Base-by-base conservation (phyloP, 176 grass and related monocot genomes). In the Bromus sterilis region DNA sequence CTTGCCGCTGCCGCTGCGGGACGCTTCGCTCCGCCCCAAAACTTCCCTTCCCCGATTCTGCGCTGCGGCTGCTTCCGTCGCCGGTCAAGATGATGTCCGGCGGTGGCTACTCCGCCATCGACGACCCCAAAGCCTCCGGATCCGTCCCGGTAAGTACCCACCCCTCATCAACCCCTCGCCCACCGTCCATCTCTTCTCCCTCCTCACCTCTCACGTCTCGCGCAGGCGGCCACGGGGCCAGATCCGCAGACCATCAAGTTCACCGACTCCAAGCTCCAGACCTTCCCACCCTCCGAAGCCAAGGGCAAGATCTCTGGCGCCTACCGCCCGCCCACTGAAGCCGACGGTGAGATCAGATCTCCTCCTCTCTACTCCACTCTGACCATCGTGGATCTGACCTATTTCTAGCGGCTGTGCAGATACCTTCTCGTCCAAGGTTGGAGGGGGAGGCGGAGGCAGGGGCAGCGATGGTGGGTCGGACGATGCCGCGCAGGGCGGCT, bases 271-370 rank as follows among this genome's bases (percentile, higher is more conserved):
- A 94, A 90, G 80, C 91, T 99, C 48, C 93, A 99, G 87, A 99
- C 87, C 35, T 99, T 99, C 86, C 87, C 97, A 49, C 89, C 97
- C 23, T 88, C 91, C 53, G 91, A 96, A 24, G 74, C 89, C 67
- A 82, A 88, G 91, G 91, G 97, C 72, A 99, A 99, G 89, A 94
- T 99, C 85, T 86, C 90, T 61, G 86, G 85, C 74, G 88, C 87
- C 72, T 96, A 93, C 91, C 97, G 93, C 42, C 93, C 93, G 66
- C 97, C 97, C 82, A 87, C 86, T 43, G 97, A 99, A 86, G 91
- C 93, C 10, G 97, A 99, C 32, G 97, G 97, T 99, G 62, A 89
- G 76, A 90, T 87, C 91, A 64, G 53, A 79, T 75, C 65, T 40
- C 60, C 18, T 26, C 59, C 51, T 33, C 5, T 61, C 24, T 21